Evolutionary conservation across 2,329 filamentous ascomycete genomes (phyloP), one percentile per base, ranked within the genome.

Genomic region (Pseudogymnoascus sp.): DNA sequence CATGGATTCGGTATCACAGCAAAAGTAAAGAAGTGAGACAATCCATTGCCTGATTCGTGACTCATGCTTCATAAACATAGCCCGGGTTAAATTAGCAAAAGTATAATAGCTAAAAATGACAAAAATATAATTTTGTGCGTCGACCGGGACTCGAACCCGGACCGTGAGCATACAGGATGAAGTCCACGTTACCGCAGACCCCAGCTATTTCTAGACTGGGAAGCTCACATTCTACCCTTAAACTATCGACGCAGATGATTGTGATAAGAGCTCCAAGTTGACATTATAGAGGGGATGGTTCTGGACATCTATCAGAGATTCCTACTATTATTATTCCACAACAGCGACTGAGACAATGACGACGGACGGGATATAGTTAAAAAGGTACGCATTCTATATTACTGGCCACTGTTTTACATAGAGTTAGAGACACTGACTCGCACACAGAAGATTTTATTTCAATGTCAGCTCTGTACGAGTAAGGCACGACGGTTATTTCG

Each of bases 211-310:
- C 29, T 33, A 55, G 48, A 55, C 48, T 55, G 48, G 48, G 48
- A 55, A 55, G 48, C 48, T 55, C 48, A 55, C 48, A 55, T 55
- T 55, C 48, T 55, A 55, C 48, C 48, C 48, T 55, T 55, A 55
- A 55, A 55, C 48, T 55, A 55, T 55, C 48, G 48, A 55, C 48
- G 48, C 48, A 4, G n/a, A 18, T 33, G 48, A 55, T 55, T 55
- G 15, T 21, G 4, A 55, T 18, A 15, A 55, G 29, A 7, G 5
- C n/a, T 9, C 5, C 18, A 12, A 5, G 5, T 33, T 33, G n/a
- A 2, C 1, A 1, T 33, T 55, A 55, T 55, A 55, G 48, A 55
- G n/a, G 36, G 7, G 36, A 8, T 39, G 18, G 18, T n/a, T 37
- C n/a, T 39, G n/a, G n/a, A 13, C n/a, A 39, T 39, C 36, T 6